Base-by-base conservation (phyloP, 176 grass and related monocot species). In the sorghum (Sorghum bicolor) region DNA sequence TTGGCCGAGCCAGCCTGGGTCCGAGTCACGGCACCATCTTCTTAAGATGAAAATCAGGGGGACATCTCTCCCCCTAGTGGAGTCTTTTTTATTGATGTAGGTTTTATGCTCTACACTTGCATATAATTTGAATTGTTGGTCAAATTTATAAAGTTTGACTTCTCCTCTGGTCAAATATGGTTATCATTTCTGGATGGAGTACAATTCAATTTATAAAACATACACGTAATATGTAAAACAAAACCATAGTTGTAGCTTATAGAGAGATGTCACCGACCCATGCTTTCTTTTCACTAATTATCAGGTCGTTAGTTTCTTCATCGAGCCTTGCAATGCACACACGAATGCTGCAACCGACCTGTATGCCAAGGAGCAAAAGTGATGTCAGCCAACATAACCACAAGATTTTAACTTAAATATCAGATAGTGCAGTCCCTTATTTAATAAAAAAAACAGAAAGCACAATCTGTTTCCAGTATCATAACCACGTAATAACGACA, bases 221-320 rank as follows among this genome's bases (percentile, higher is more conserved):
- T 50, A 20, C 32, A 70, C 26, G 8, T 41, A 72, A 77, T 75
- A 12, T 64, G 40, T 16, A 36, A 10, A 58, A 60, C 55, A 86
- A 29, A 89, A 82, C 6, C 10, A 77, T 29, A 81, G 19, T 76
- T 63, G 26, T 33, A 83, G 55, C 14, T 69, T 72, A 67, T 22
- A 9, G 50, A 65, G 61, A 63, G 33, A 80, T 69, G 77, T 39
- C 44, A 92, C 91, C 19, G 79, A 96, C 93, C 91, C 96, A 99
- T 72, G 89, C 96, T 92, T 94, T 83, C 94, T 89, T 96, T 84
- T 94, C 93, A 8, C 96, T 99, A 83, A 99, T 90, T 89, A 99
- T 90, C 80, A 96, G 82, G 86, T 64, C 93, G 81, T 96, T 94
- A 41, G 85, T 94, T 63, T 89, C 87, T 84, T 94, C 93, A 84